Evolutionary conservation across 345 rosid species (phyloP).

Genomic region (Populus euphratica): DNA sequence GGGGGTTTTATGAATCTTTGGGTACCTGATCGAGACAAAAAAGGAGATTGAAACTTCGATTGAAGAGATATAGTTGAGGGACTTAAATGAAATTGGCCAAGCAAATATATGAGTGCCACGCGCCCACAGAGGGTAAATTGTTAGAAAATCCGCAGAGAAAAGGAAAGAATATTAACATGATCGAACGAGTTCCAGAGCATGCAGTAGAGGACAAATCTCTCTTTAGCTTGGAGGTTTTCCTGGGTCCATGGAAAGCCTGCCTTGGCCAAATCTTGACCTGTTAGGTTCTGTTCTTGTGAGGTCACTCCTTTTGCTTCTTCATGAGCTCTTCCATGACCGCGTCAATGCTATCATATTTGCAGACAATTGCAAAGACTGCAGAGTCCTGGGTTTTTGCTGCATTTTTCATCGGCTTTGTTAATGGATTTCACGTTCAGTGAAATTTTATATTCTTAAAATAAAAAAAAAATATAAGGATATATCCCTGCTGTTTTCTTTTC

Average conservation of each 20-base stretch:
- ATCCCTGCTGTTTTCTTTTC: too few species aligned
- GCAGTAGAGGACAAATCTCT: background rate
- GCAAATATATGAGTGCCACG: background rate
- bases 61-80: background rate
- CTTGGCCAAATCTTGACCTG: too few species aligned
- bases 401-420: too few species aligned
- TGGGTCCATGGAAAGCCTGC: background rate
- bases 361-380: too few species aligned
- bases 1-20: background rate
- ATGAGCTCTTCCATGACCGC: background rate
- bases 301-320: background rate
- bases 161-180: background rate
- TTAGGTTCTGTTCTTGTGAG: background rate
- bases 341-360: background rate
- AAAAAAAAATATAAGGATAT: too few species aligned
- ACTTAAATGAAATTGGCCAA: background rate
- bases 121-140: background rate
- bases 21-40: too few species aligned
- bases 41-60: too few species aligned
- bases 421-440: too few species aligned
- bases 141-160: background rate
- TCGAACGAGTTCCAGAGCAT: background rate
- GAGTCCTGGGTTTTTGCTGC: too few species aligned
- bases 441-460: too few species aligned
- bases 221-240: background rate